Evolutionary conservation across 2,329 filamentous ascomycete species (phyloP).

Genomic region (Penicillium sp.): DNA sequence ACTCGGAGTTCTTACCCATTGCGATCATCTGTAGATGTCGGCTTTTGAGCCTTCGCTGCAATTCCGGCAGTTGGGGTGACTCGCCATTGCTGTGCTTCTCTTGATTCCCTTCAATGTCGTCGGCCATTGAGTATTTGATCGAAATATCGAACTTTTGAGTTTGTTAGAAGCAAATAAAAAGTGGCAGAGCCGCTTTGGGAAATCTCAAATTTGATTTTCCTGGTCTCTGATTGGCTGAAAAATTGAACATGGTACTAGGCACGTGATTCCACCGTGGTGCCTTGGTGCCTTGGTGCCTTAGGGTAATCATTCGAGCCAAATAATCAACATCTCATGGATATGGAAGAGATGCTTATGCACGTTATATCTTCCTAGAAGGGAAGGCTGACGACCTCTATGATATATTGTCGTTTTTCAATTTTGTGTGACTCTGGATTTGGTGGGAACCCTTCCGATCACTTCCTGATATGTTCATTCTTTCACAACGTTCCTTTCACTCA

Average conservation of each 20-base stretch:
- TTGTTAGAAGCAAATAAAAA: not conserved
- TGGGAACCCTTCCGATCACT: not conserved
- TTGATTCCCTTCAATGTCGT: not conserved
- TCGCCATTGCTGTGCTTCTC: constrained; percentile 6
- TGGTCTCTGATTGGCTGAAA: not conserved
- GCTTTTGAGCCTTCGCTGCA: constrained; percentile 10
- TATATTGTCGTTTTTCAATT: not conserved
- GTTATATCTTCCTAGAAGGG: too few relatives aligned
- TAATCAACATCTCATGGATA: not conserved
- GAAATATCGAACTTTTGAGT: not conserved
- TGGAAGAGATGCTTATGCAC: not conserved
- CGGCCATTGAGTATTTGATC: not conserved
- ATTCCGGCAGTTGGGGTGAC: not conserved
- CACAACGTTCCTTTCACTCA: not conserved
- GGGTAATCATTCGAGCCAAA: not conserved
- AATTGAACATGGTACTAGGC: not conserved
- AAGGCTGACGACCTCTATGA: not conserved
- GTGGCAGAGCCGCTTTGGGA: not conserved
- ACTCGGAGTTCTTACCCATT: constrained; percentile 2
- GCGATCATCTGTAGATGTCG: constrained; percentile 13
- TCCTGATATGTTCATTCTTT: not conserved
- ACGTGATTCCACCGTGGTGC: not conserved
- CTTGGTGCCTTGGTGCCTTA: not conserved
- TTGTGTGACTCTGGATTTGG: not conserved
- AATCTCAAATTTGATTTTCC: not conserved